Percentiles rank a stretch among this genome's conserved stretches.
These are phyloP conservation scores for Triglochin maritima DNA, from an alignment of 106 monocot species.

Conservation along the genomic window DNA sequence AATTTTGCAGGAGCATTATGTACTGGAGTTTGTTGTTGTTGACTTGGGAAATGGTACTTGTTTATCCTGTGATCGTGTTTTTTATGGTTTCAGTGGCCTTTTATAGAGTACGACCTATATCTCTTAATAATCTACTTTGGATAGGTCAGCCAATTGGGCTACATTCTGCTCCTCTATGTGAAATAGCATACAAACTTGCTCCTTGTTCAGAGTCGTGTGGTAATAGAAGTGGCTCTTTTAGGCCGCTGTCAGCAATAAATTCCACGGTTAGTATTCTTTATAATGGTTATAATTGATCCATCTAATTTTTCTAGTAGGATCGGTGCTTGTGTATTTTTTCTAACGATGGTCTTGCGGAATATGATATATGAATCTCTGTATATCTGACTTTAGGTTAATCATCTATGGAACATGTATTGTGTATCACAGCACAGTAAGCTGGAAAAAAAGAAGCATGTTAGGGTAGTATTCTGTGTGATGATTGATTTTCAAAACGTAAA, in stretches of 20 bases:
- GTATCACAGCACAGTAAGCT: too few relatives aligned
- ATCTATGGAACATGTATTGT: too few relatives aligned
- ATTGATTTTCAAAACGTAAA: too few relatives aligned
- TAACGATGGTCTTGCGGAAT: too few relatives aligned
- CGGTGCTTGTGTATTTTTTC: too few relatives aligned
- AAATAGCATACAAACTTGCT: slow-evolving; percentile 32
- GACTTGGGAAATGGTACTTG: slow-evolving; percentile 73
- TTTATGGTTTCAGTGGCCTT: neutral
- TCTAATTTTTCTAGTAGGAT: too few relatives aligned
- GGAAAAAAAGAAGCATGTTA: too few relatives aligned
- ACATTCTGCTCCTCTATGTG: slow-evolving; percentile 52
- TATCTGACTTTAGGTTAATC: too few relatives aligned
- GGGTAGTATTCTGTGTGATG: too few relatives aligned
- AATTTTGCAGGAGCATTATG: slow-evolving; percentile 53
- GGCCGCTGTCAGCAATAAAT: slow-evolving; percentile 41
- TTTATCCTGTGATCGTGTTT: neutral
- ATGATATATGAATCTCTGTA: too few relatives aligned
- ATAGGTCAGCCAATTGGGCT: slow-evolving; percentile 78
- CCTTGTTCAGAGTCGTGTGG: slow-evolving; percentile 22
- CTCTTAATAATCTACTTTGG: slow-evolving; percentile 1
- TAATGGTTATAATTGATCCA: too few relatives aligned
- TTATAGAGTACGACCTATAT: too few relatives aligned
- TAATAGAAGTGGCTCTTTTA: slow-evolving; percentile 35
- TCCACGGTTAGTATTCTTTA: slow-evolving; percentile 20
- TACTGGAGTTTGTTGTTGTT: slow-evolving; percentile 63